Base-by-base conservation (phyloP, 805 yeast species). In the Ogataea minuta region DNA sequence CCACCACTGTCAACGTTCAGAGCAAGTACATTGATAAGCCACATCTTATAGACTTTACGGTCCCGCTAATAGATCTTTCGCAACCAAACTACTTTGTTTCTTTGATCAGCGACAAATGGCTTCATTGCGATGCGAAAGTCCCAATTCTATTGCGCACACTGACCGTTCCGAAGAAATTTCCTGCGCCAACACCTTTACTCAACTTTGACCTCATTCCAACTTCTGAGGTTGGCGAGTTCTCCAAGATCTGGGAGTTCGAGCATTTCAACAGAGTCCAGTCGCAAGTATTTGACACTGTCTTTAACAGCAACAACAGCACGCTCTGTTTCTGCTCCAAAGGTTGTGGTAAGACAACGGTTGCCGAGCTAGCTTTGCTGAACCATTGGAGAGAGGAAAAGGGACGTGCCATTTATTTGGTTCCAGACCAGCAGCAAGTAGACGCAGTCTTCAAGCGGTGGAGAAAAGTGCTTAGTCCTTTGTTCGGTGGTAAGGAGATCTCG, bases 61-160 rank as follows among this genome's bases (percentile, higher is more conserved):
- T 90, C 3, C 76, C 84, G 0, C 41, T 81, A 0, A 39, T 64
- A 4, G 79, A 75, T 4, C 84, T 90, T 1, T 31, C 59, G 2
- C 74, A 72, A 25, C 96, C 96, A 0, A 81, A 78, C 49, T 79
- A 83, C 48, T 87, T 84, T 59, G 72, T 89, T 4, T 70, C 83
- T 0, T 59, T 90, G 9, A 62, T 84, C 2, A 87, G 95, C 41
- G 95, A 90, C 42, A 77, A 71, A 43, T 93, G 98, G 99, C 62
- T 89, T 4, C 90, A 86, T 45, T 77, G 88, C 41, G 85, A 76
- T 39, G 67, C 72, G 45, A 76, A 74, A 43, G 56, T 74, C 1
- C 86, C 96, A 0, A 67, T 88, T 1, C 60, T 77, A 40, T 62
- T 87, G 44, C 64, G 68, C 23, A 56, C 65, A 15, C 48, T 84